Evolutionary conservation across 2,329 filamentous ascomycete species (phyloP).

Genomic region (Colletotrichum eremochloae): DNA sequence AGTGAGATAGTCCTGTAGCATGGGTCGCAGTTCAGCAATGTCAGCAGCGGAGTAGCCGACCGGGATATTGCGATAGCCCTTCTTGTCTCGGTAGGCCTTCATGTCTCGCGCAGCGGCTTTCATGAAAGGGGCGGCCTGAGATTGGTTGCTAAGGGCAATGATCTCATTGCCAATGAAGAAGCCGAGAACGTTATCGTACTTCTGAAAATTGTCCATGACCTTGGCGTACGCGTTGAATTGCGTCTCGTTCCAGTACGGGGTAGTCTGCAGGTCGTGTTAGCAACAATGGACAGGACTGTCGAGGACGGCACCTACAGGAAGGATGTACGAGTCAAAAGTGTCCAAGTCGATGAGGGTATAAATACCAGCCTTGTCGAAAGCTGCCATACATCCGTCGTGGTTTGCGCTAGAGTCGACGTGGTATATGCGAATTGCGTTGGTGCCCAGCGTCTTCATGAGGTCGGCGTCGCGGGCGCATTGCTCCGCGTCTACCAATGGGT

Average conservation of each 20-base stretch:
- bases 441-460: slow-evolving; percentile 84
- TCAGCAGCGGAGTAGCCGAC: slow-evolving; percentile 91
- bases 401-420: slow-evolving; percentile 81
- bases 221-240: slow-evolving; percentile 77
- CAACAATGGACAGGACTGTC: neutral
- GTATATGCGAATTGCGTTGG: slow-evolving; percentile 90
- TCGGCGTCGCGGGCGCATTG: slow-evolving; percentile 83
- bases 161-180: slow-evolving; percentile 94
- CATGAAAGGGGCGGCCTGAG: slow-evolving; percentile 81
- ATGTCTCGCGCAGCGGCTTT: slow-evolving; percentile 86
- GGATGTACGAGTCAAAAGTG: slow-evolving; percentile 77
- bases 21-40: slow-evolving; percentile 76
- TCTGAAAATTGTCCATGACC: slow-evolving; percentile 82
- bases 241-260: slow-evolving; percentile 78
- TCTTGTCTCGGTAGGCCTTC: slow-evolving; percentile 82
- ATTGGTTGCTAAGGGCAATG: slow-evolving; percentile 72
- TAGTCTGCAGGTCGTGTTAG: slow-evolving; percentile 56
- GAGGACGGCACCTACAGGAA: slow-evolving; percentile 61
- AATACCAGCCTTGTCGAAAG: slow-evolving; percentile 83
- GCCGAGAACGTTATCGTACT: slow-evolving; percentile 84
- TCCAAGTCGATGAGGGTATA: slow-evolving; percentile 89
- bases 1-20: slow-evolving; percentile 79
- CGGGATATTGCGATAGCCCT: slow-evolving; percentile 84
- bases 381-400: slow-evolving; percentile 85
- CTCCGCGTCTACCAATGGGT: slow-evolving; percentile 80